phyloP scores from a whole-genome alignment of 176 grass and related monocot species.

The Paspalum vaginatum region DNA sequence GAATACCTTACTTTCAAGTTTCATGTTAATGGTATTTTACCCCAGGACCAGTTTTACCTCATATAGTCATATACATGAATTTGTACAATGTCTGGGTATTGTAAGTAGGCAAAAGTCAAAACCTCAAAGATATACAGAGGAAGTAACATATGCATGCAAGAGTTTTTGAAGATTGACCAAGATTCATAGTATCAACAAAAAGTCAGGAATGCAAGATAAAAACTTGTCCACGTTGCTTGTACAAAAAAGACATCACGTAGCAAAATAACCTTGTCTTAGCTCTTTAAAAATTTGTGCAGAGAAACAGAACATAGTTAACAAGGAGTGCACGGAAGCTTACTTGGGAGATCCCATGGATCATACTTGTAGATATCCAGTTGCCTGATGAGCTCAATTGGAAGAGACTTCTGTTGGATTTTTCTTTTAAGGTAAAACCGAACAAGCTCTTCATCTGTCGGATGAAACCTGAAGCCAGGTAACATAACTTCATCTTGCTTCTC shows the following conservation, averaged over 20 bases:
- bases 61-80: neutral
- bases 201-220: neutral
- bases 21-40: conserved; percentile 25
- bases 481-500: conserved; percentile 92
- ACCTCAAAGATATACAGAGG: conserved; percentile 25
- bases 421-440: conserved; percentile 95
- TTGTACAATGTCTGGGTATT: neutral
- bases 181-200: neutral
- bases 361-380: conserved; percentile 99
- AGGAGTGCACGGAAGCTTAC: conserved; percentile 57
- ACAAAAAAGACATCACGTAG: conserved; percentile 3
- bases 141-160: conserved; percentile 29
- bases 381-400: conserved; percentile 96
- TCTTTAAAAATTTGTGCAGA: conserved; percentile 28
- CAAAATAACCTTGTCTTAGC: conserved; percentile 7
- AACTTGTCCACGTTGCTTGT: neutral
- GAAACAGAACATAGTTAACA: conserved; percentile 2
- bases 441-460: conserved; percentile 98
- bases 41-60: conserved; percentile 1
- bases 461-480: conserved; percentile 96
- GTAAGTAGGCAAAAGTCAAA: neutral
- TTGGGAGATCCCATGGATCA: conserved; percentile 99
- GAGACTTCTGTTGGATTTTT: conserved; percentile 89
- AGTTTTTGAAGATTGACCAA: conserved; percentile 8
- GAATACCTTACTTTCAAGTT: conserved; percentile 17